Evolutionary conservation across 1,284 basidiomycete genomes (phyloP).

Genomic region (Violaceomyces palustris): DNA sequence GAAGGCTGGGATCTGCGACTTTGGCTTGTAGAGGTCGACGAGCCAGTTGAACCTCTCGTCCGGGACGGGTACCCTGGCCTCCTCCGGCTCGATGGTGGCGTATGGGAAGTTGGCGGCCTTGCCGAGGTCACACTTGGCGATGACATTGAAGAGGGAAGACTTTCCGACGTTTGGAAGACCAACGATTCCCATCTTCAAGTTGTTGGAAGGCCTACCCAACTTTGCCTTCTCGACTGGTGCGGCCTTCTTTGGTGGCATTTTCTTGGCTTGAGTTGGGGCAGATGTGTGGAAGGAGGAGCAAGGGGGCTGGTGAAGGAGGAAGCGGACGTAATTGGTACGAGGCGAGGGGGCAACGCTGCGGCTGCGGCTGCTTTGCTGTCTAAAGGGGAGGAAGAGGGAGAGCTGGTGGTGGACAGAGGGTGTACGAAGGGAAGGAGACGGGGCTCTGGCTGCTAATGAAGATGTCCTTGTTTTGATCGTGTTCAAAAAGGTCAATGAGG

Average conservation of each 20-base stretch:
- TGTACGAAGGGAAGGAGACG: not conserved
- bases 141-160: conserved; percentile 64
- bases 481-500: too few relatives aligned
- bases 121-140: conserved; percentile 82
- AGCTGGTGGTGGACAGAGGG: not conserved
- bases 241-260: conserved; percentile 47
- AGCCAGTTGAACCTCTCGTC: conserved; percentile 94
- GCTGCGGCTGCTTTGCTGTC: not conserved
- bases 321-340: conserved; percentile 11
- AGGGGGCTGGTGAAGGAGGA: too few relatives aligned
- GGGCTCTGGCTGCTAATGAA: conserved; percentile 1
- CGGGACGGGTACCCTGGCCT: conserved; percentile 91
- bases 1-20: conserved; percentile 81
- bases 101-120: conserved; percentile 99
- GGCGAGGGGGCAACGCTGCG: conserved; percentile 1
- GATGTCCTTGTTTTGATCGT: too few relatives aligned
- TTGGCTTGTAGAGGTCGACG: conserved; percentile 82
- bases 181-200: conserved; percentile 53
- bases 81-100: conserved; percentile 68
- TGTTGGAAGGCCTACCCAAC: conserved; percentile 50
- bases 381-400: not conserved
- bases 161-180: conserved; percentile 52
- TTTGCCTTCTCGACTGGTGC: conserved; percentile 40
- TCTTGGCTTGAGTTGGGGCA: conserved; percentile 26
- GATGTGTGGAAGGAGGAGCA: too few relatives aligned